phyloP scores from a whole-genome alignment of 2,329 filamentous ascomycete genomes.

The Claviceps paspali region DNA sequence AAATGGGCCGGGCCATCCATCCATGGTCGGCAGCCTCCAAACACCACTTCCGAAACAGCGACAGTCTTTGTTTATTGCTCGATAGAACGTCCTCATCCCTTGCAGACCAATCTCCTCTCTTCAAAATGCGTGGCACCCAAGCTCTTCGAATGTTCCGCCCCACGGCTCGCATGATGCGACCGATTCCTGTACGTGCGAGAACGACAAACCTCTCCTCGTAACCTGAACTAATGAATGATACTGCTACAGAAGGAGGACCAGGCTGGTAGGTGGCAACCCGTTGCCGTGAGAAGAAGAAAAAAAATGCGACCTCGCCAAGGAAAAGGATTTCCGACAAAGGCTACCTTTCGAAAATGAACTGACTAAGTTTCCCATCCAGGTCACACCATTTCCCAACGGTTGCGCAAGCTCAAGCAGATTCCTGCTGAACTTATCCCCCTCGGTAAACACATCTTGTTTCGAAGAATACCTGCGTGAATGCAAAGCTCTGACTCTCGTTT shows the following conservation, averaged over 20 bases:
- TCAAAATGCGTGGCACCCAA: constrained; percentile 50
- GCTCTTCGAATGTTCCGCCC: constrained; percentile 53
- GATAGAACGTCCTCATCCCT: constrained; percentile 12
- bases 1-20: constrained; percentile 17
- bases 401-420: constrained; percentile 78
- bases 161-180: constrained; percentile 50
- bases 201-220: constrained; percentile 3
- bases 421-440: constrained; percentile 90
- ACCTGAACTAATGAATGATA: constrained; percentile 13
- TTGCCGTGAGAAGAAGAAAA: not conserved
- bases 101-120: constrained; percentile 1
- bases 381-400: constrained; percentile 91
- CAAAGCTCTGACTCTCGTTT: constrained; percentile 3
- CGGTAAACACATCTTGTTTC: constrained; percentile 42
- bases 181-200: constrained; percentile 48
- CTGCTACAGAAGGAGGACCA: constrained; percentile 47
- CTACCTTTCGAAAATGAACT: not conserved
- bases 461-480: not conserved
- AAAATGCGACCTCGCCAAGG: not conserved
- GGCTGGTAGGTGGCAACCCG: constrained; percentile 37
- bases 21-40: constrained; percentile 19
- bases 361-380: constrained; percentile 33
- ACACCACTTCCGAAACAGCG: constrained; percentile 12
- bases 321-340: not conserved
- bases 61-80: constrained; percentile 18